A percentile compares a stretch with the other conserved stretches of the same genome.
Evolutionary conservation across 805 yeast species (phyloP).

Genomic region (Kodamaea neixiangensis): DNA sequence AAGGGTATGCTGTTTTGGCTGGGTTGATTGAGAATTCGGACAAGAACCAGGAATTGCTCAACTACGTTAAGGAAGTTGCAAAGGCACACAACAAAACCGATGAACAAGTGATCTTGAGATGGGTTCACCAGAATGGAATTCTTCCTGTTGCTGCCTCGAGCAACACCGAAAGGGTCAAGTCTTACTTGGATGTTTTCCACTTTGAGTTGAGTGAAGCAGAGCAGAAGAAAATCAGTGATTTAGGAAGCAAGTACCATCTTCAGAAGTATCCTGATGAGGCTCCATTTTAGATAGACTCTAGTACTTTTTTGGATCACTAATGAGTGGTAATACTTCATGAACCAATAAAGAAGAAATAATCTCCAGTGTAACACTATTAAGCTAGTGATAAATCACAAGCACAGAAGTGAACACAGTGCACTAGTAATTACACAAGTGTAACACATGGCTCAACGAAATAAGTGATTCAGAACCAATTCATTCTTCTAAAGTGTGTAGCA

Average conservation of each 20-base stretch:
- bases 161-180: slow-evolving; percentile 59
- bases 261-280: neutral
- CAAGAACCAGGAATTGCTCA: slow-evolving; percentile 51
- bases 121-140: slow-evolving; percentile 80
- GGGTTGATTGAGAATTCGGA: slow-evolving; percentile 61
- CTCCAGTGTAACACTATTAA: too few relatives aligned
- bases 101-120: slow-evolving; percentile 72
- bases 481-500: too few relatives aligned
- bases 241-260: slow-evolving; percentile 26
- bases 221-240: slow-evolving; percentile 79
- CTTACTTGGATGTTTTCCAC: slow-evolving; percentile 59
- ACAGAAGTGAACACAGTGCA: too few relatives aligned
- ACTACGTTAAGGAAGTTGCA: slow-evolving; percentile 58
- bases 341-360: too few relatives aligned
- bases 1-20: slow-evolving; percentile 80
- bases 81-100: slow-evolving; percentile 52
- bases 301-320: too few relatives aligned
- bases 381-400: too few relatives aligned
- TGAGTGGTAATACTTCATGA: too few relatives aligned
- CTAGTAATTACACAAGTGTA: too few relatives aligned
- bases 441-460: too few relatives aligned
- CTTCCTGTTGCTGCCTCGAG: slow-evolving; percentile 83
- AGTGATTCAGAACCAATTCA: too few relatives aligned
- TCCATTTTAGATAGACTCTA: neutral
- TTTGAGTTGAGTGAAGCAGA: slow-evolving; percentile 48